Conservation (phyloP, 371 early-diverging fungal genomes). For the Lichtheimia ramosa region DNA sequence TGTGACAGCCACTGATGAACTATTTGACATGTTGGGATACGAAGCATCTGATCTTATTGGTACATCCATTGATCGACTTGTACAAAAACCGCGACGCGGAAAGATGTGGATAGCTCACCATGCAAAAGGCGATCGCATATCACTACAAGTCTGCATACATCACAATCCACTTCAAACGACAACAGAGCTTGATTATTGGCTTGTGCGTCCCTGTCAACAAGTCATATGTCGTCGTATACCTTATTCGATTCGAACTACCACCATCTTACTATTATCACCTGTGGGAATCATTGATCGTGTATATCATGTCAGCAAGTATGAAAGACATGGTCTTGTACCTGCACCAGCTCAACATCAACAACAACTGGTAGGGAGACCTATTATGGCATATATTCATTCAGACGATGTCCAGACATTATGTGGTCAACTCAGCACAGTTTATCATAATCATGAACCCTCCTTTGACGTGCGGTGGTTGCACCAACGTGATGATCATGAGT, state of each 20-base stretch:
- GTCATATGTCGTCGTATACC: background rate
- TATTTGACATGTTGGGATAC: constrained; percentile 33
- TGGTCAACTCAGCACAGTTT: constrained; percentile 18
- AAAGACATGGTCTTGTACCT: constrained; percentile 9
- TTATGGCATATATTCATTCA: constrained; percentile 42
- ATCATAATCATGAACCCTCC: constrained; percentile 10
- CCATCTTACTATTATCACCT: constrained; percentile 26
- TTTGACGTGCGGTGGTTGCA: constrained; percentile 34
- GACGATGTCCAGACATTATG: constrained; percentile 35
- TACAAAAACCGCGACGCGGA: constrained; percentile 1
- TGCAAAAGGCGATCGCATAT: background rate
- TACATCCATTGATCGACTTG: constrained; percentile 15
- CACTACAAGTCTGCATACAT: constrained; percentile 34
- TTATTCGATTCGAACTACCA: constrained; percentile 10
- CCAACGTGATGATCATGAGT: constrained; percentile 7
- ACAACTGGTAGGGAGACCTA: constrained; percentile 31
- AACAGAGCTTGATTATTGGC: constrained; percentile 33
- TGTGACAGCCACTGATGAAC: constrained; percentile 41
- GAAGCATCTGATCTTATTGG: constrained; percentile 25
- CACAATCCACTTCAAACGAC: constrained; percentile 27
- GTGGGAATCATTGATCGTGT: constrained; percentile 39
- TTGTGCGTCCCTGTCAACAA: constrained; percentile 18
- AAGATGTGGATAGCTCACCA: constrained; percentile 3
- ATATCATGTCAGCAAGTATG: constrained; percentile 14
- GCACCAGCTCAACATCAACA: constrained; percentile 8